phyloP scores from a whole-genome alignment of 495 filamentous ascomycete genomes.

The Penicillium lividum region DNA sequence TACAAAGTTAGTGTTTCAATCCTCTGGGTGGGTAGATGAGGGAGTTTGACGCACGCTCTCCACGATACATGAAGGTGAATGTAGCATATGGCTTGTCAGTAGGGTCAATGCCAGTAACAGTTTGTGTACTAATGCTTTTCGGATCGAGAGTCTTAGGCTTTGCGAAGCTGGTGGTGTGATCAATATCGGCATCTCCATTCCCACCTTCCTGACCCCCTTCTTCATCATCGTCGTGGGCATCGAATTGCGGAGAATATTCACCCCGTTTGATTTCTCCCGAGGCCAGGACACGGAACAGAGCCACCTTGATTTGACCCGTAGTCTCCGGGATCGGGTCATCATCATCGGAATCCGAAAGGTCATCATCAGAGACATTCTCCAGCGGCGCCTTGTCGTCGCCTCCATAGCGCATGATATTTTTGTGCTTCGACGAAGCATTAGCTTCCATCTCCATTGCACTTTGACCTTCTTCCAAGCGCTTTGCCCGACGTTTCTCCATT shows the following conservation, averaged over 20 bases:
- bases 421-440: conserved; percentile 43
- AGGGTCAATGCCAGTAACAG: conserved; percentile 95
- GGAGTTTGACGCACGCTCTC: conserved; percentile 70
- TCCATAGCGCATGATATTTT: conserved; percentile 74
- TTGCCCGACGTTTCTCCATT: conserved; percentile 79
- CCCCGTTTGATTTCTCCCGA: conserved; percentile 96
- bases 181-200: conserved; percentile 67
- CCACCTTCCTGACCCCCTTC: conserved; percentile 45
- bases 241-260: conserved; percentile 97
- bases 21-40: background rate
- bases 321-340: conserved; percentile 92
- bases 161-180: conserved; percentile 98
- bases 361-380: conserved; percentile 68
- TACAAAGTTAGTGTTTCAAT: conserved; percentile 23
- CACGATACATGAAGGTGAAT: conserved; percentile 97
- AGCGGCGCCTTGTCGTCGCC: conserved; percentile 70
- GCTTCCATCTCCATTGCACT: conserved; percentile 55
- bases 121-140: conserved; percentile 96
- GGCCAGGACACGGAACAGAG: conserved; percentile 91
- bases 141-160: conserved; percentile 97
- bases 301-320: conserved; percentile 96
- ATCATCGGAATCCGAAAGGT: conserved; percentile 72
- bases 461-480: conserved; percentile 55
- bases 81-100: conserved; percentile 93
- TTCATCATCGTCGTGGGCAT: conserved; percentile 93